A percentile compares a stretch with the other conserved stretches of the same genome.
phyloP scores from a whole-genome alignment of 2,329 filamentous ascomycete species.

The Colletotrichum destructivum region DNA sequence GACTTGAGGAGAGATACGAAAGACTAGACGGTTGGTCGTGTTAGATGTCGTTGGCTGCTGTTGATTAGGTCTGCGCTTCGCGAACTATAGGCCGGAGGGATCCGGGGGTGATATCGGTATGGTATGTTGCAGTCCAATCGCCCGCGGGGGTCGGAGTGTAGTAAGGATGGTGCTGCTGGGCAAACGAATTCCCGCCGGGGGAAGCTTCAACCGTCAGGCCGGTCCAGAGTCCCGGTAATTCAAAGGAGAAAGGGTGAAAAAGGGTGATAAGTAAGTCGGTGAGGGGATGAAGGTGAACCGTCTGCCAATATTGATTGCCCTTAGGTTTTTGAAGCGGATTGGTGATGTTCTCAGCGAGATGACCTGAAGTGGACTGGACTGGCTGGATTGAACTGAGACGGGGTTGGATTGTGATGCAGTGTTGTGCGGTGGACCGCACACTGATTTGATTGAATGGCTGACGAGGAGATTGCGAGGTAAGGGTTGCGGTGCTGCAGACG shows the following conservation, averaged over 20 bases:
- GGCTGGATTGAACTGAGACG: too few relatives aligned
- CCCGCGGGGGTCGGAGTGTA: background rate
- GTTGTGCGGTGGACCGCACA: background rate
- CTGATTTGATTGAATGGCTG: background rate
- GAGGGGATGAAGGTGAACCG: too few relatives aligned
- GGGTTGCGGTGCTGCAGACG: too few relatives aligned
- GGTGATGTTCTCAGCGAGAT: background rate
- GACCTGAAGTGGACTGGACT: background rate
- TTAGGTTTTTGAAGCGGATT: background rate
- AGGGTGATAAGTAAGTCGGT: too few relatives aligned
- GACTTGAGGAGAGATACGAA: background rate
- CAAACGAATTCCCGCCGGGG: background rate
- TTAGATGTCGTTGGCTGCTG: background rate
- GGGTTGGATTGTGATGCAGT: too few relatives aligned
- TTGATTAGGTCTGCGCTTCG: too few relatives aligned
- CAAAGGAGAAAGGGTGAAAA: background rate
- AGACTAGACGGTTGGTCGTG: background rate
- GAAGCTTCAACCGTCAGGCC: too few relatives aligned
- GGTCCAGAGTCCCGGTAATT: background rate
- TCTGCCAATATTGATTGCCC: too few relatives aligned
- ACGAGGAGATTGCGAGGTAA: background rate
- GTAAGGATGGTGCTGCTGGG: slow-evolving; percentile 1
- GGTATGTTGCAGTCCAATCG: background rate
- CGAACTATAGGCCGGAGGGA: background rate
- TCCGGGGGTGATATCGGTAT: too few relatives aligned